These are phyloP conservation scores for Musa balbisiana DNA, from an alignment of 202 grass and related monocot species.

Conservation along the genomic window DNA sequence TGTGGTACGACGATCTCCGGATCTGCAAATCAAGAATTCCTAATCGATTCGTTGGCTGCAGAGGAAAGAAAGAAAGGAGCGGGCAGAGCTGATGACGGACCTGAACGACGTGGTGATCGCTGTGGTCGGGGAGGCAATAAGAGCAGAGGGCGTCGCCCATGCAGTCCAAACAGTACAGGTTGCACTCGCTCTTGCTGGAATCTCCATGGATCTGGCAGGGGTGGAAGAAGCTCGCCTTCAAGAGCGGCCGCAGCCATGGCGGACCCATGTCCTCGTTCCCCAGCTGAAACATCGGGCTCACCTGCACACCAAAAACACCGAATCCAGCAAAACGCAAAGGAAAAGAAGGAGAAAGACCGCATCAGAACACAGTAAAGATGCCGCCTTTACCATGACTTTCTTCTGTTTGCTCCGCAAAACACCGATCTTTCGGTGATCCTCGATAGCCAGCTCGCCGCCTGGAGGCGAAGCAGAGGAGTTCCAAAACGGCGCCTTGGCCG, in stretches of 20 bases:
- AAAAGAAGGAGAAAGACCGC: background rate
- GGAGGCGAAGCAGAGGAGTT: background rate
- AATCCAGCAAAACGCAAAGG: background rate
- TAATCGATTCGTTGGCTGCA: too few relatives aligned
- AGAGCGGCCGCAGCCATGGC: background rate
- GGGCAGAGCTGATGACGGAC: background rate
- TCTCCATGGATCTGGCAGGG: background rate
- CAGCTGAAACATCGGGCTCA: background rate
- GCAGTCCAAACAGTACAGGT: constrained; percentile 12
- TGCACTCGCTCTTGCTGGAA: constrained; percentile 6
- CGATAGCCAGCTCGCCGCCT: background rate
- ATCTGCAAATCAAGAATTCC: too few relatives aligned
- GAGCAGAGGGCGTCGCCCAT: background rate
- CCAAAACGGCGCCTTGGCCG: background rate
- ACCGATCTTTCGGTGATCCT: background rate
- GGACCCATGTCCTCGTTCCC: background rate
- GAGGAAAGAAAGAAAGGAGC: too few relatives aligned
- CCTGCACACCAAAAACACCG: background rate
- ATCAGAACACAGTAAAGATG: background rate
- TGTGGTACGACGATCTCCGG: too few relatives aligned
- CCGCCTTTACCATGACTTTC: background rate
- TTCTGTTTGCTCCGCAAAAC: background rate
- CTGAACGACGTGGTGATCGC: background rate
- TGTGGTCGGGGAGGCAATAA: constrained; percentile 3
- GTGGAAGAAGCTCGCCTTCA: background rate